Evolutionary conservation across 2,329 filamentous ascomycete species (phyloP), one percentile per base, ranked within the genome.

Genomic region (Trichoderma aggressivum): DNA sequence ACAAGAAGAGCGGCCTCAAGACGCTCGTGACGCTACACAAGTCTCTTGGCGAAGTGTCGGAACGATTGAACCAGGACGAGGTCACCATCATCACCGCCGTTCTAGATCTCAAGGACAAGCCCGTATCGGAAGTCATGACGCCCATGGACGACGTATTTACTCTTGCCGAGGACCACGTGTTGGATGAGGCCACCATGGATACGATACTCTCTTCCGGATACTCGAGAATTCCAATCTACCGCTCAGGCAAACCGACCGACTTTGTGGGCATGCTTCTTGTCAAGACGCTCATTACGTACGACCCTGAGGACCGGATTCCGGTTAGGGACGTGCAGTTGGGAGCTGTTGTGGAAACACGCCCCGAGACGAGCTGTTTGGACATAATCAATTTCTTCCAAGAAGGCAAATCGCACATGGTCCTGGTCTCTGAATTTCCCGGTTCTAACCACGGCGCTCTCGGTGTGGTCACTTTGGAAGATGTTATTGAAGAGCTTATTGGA

Each of bases 381-480:
- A 98, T 99, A 77, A 94, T 99, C 83, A 99, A 99, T 83, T 99
- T 98, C 82, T 99, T 99, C 84, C 96, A 99, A 81, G 96, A 99
- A 84, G 96, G 96, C 77, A 99, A 99, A 81, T 97, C 94, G 1
- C 96, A 99, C 81, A 97, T 99, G 94, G 95, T 98, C 0, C 85
- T 99, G 32, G 96, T 98, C 10, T 98, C 95, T 0, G 93, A 97
- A 77, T 86, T 82, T 36, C 96, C 96, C 1, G 94, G 95, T n/a
- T 93, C 97, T 75, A 91, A 97, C 77, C 90, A 92, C 77, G 96
- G 96, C 59, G 94, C 94, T 7, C 85, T 97, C 14, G 96, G 96
- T 70, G 96, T 99, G 4, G 94, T 99, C 18, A 99, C 96, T 0
- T 84, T 99, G 2, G 96, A 99, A 80, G 96, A 99, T 80, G 96